Conservation (phyloP, 805 yeast genomes). For the Candida cerambycidarum region DNA sequence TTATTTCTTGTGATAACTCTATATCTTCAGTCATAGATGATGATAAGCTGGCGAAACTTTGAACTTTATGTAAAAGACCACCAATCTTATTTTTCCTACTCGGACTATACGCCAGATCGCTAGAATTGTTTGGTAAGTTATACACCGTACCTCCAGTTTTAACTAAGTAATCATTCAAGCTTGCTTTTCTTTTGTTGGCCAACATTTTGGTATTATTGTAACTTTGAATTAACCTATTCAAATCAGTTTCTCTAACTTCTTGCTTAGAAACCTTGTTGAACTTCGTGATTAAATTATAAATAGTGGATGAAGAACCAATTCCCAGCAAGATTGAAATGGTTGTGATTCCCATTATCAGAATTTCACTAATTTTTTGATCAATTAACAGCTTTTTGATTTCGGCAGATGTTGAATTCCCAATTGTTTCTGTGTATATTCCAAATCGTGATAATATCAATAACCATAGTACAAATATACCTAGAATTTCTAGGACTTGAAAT, state of each 20-base stretch:
- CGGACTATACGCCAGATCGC: neutral
- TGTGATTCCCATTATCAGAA: conserved; percentile 50
- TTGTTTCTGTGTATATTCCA: conserved; percentile 22
- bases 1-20: conserved; percentile 42
- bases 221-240: conserved; percentile 35
- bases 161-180: conserved; percentile 23
- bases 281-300: conserved; percentile 22
- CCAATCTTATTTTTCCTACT: conserved; percentile 21
- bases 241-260: conserved; percentile 28
- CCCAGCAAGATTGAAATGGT: conserved; percentile 52
- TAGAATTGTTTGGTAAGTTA: conserved; percentile 16
- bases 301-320: conserved; percentile 50
- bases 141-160: conserved; percentile 27
- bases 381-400: conserved; percentile 14
- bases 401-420: conserved; percentile 12
- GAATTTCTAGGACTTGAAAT: neutral
- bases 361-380: conserved; percentile 45
- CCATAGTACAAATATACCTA: conserved; percentile 27
- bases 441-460: conserved; percentile 30
- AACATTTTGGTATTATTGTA: conserved; percentile 43
- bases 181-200: conserved; percentile 30
- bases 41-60: conserved; percentile 39
- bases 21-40: conserved; percentile 10
- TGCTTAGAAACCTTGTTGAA: conserved; percentile 1
- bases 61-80: conserved; percentile 38